Conservation (phyloP, 2,329 filamentous ascomycete species). For the Pseudogymnoascus sp. region DNA sequence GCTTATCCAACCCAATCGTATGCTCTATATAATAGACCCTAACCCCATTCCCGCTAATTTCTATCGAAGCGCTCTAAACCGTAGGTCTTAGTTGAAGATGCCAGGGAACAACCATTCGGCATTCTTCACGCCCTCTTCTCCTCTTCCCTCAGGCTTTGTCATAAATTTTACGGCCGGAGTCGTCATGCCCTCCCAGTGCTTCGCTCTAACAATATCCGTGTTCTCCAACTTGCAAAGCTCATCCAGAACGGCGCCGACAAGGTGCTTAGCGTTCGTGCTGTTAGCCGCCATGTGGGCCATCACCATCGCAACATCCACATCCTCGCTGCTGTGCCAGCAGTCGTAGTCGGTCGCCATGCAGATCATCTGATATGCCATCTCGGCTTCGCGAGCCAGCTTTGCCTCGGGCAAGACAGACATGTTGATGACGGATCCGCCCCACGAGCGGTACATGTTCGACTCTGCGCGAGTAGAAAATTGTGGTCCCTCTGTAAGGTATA, state of each 20-base stretch:
- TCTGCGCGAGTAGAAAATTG: constrained; percentile 96
- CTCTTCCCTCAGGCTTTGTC: constrained; percentile 70
- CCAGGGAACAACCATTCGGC: constrained; percentile 83
- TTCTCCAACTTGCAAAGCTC: constrained; percentile 74
- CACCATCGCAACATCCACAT: constrained; percentile 94
- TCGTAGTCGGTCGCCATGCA: constrained; percentile 99
- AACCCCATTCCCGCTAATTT: neutral
- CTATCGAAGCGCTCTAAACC: neutral
- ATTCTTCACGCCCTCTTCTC: constrained; percentile 67
- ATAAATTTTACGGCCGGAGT: constrained; percentile 74
- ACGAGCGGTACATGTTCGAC: constrained; percentile 87
- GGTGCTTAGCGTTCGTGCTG: constrained; percentile 73
- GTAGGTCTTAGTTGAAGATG: constrained; percentile 9
- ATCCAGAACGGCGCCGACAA: constrained; percentile 82
- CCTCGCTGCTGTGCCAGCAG: constrained; percentile 82
- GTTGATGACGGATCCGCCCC: constrained; percentile 94
- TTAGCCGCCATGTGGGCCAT: constrained; percentile 96
- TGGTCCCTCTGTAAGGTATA: constrained; percentile 65
- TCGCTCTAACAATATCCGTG: constrained; percentile 66
- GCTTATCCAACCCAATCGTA: neutral
- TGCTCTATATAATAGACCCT: neutral
- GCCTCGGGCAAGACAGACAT: constrained; percentile 95
- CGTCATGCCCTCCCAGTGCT: constrained; percentile 69
- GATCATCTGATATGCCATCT: constrained; percentile 96
- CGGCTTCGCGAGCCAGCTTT: constrained; percentile 91